phyloP scores from a whole-genome alignment of 2,329 filamentous ascomycete species.

The Epichloe sp. region DNA sequence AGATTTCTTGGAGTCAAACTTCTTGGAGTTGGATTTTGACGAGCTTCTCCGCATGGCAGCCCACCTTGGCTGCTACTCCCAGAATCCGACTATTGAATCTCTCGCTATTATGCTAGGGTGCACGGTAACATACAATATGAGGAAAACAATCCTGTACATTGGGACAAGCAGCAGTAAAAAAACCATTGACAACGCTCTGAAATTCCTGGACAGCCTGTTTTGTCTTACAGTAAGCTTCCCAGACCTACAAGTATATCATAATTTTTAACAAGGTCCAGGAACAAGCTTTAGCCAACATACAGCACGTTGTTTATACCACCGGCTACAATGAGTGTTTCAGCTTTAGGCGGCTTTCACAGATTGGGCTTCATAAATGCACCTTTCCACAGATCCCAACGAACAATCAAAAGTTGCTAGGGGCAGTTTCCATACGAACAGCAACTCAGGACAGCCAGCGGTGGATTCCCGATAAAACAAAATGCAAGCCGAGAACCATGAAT shows the following conservation, averaged over 20 bases:
- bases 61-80: not conserved
- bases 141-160: slow-evolving; percentile 16
- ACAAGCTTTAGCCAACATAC: not conserved
- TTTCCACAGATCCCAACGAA: slow-evolving; percentile 6
- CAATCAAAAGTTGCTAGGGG: slow-evolving; percentile 4
- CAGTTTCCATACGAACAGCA: slow-evolving; percentile 5
- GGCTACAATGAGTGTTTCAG: slow-evolving; percentile 5
- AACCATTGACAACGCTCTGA: slow-evolving; percentile 6
- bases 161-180: slow-evolving; percentile 8
- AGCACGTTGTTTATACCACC: slow-evolving; percentile 15
- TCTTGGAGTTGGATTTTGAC: not conserved
- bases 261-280: slow-evolving; percentile 5
- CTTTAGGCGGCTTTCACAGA: slow-evolving; percentile 16
- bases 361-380: slow-evolving; percentile 14
- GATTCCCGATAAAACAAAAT: slow-evolving; percentile 5
- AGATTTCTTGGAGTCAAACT: not conserved
- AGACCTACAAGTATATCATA: not conserved
- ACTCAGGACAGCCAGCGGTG: slow-evolving; percentile 2
- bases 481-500: not conserved
- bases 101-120: not conserved
- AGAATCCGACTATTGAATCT: not conserved
- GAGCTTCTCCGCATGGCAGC: not conserved
- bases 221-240: slow-evolving; percentile 4
- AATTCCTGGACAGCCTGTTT: slow-evolving; percentile 10
- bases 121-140: slow-evolving; percentile 15